A percentile compares a stretch with the other conserved stretches of the same genome.
Conservation (phyloP, 2,329 filamentous ascomycete genomes). For the Phaeophleospora eucalypticola region DNA sequence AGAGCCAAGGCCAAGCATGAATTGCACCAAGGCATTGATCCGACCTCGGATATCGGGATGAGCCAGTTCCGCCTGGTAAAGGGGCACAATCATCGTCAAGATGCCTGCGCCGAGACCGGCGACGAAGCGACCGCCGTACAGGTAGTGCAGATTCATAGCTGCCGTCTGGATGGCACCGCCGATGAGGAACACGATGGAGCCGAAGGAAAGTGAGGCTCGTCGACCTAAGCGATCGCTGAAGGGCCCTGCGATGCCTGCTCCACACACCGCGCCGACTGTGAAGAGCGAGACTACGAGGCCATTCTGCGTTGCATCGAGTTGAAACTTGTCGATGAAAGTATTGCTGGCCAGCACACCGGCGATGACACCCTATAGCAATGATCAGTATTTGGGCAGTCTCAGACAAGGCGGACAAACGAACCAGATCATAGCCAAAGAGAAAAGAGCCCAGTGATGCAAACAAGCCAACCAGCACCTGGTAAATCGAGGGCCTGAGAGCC, state of each 20-base stretch:
- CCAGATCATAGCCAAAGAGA: background rate
- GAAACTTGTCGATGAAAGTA: background rate
- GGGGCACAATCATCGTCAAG: slow-evolving; percentile 35
- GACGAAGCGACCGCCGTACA: slow-evolving; percentile 18
- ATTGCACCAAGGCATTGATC: slow-evolving; percentile 44
- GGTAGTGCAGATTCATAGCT: slow-evolving; percentile 23
- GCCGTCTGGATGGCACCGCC: slow-evolving; percentile 25
- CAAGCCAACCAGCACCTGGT: background rate
- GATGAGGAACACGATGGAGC: slow-evolving; percentile 46
- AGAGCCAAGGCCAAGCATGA: slow-evolving; percentile 43
- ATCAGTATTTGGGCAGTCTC: background rate
- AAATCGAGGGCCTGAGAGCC: too few species aligned
- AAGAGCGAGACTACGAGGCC: slow-evolving; percentile 4
- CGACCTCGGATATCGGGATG: slow-evolving; percentile 37
- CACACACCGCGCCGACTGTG: slow-evolving; percentile 6
- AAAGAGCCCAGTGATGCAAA: slow-evolving; percentile 1
- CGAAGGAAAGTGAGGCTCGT: slow-evolving; percentile 62
- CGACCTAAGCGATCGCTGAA: slow-evolving; percentile 50
- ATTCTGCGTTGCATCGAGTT: background rate
- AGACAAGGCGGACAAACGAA: too few species aligned
- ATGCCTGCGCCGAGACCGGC: slow-evolving; percentile 26
- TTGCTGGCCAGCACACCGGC: background rate
- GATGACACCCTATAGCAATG: background rate
- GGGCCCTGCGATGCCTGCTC: slow-evolving; percentile 1
- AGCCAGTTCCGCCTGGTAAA: slow-evolving; percentile 33